Evolutionary conservation across 2,329 filamentous ascomycete species (phyloP).

Genomic region (Penicillium hordei): DNA sequence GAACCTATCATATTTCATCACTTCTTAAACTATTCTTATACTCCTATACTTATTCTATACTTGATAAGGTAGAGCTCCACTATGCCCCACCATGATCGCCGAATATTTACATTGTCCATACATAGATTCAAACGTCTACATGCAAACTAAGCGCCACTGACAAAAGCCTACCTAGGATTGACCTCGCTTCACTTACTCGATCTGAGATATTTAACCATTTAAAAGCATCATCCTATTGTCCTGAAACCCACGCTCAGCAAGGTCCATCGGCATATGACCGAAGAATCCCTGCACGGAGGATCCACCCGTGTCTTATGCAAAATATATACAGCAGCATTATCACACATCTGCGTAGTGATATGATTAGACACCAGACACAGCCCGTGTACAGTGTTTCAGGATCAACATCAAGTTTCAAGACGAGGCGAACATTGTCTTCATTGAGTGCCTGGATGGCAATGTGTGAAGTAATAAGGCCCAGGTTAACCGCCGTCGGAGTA

Average conservation of each 20-base stretch:
- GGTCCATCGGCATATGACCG: neutral
- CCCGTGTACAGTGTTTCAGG: neutral
- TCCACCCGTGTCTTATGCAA: neutral
- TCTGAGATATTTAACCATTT: neutral
- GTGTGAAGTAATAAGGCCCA: neutral
- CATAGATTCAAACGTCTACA: neutral
- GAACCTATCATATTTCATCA: neutral
- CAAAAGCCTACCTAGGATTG: neutral
- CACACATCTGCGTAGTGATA: neutral
- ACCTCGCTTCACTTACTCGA: neutral
- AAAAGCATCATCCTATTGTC: neutral
- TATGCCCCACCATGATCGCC: constrained; percentile 1
- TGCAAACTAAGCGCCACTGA: neutral
- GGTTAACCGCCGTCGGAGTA: neutral
- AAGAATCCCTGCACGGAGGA: neutral
- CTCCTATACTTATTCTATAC: neutral
- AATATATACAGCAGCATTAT: neutral
- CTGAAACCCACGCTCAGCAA: neutral
- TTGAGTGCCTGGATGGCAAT: neutral
- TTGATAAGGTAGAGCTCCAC: constrained; percentile 3
- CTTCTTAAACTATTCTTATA: neutral
- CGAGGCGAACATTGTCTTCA: neutral
- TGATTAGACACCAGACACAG: no score
- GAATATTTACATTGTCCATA: neutral
- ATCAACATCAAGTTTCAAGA: neutral